A percentile compares a stretch with the other conserved stretches of the same genome.
Conservation (phyloP, 345 rosid genomes). For the Citrus sinensis region DVS_A1.0 CM039168.1:28099501-28100000, state of each 20-base stretch:
- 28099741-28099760: constrained; percentile 39
- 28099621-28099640: not conserved
- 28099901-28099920: constrained; percentile 40
- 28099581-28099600: constrained; percentile 9
- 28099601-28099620: constrained; percentile 4
- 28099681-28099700: constrained; percentile 37
- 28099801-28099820: constrained; percentile 74
- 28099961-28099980: not conserved
- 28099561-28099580: constrained; percentile 3
- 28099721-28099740: constrained; percentile 24
- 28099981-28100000: not conserved
- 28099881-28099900: constrained; percentile 69
- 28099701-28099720: constrained; percentile 28
- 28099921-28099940: constrained; percentile 39
- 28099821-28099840: constrained; percentile 99
- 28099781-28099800: constrained; percentile 48
- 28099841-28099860: constrained; percentile 47
- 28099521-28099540: not conserved
- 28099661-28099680: constrained; percentile 46
- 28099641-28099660: not conserved
- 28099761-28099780: constrained; percentile 40
- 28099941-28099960: constrained; percentile 48
- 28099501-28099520: not conserved
- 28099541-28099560: not conserved
- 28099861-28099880: constrained; percentile 51